Evolutionary conservation across 805 yeast genomes (phyloP), one percentile per base, ranked within the genome.

Genomic region (Monosporozyma servazzii): DNA sequence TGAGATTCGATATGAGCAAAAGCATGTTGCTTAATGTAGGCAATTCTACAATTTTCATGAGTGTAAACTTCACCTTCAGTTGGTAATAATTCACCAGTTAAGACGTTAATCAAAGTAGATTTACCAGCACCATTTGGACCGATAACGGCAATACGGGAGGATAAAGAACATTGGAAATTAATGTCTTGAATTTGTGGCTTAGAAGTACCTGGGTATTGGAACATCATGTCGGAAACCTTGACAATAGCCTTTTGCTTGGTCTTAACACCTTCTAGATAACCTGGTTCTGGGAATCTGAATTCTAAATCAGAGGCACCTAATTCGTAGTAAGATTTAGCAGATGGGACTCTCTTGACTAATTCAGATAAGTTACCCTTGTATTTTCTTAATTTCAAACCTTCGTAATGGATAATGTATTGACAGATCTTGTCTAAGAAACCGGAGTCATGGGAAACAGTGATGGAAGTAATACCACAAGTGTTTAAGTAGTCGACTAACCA

Each of bases 71-170:
- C 98, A 89, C 99, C 99, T 51, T 68, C 68, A 62, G 98, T 93
- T 79, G 99, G 99, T 74, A 93, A 80, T 71, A 93, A 86, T 82
- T 93, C 99, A 88, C 99, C 99, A 63, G 99, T 93, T 78, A 93
- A 85, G 58, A 93, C 97, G 74, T 93, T 93, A 75, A 93, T 91
- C 78, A 93, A 83, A 67, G 99, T 93, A 60, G 99, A 91, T 78
- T 93, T 93, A 86, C 99, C 99, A 72, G 99, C 99, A 88, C 99
- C 99, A 78, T 93, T 93, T 76, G 99, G 99, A 77, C 99, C 99
- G 80, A 93, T 91, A 73, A 93, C 98, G 66, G 99, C 99, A 87
- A 93, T 93, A 86, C 99, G 91, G 47, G 99, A 91, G 58, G 98
- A 91, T 71, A 93, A 81, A 60, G 99, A 93, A 82, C 96, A 89